Evolutionary conservation across 176 grass and related monocot species (phyloP), one percentile per base, ranked within the genome.

Genomic region (Aegilops speltoides): DNA sequence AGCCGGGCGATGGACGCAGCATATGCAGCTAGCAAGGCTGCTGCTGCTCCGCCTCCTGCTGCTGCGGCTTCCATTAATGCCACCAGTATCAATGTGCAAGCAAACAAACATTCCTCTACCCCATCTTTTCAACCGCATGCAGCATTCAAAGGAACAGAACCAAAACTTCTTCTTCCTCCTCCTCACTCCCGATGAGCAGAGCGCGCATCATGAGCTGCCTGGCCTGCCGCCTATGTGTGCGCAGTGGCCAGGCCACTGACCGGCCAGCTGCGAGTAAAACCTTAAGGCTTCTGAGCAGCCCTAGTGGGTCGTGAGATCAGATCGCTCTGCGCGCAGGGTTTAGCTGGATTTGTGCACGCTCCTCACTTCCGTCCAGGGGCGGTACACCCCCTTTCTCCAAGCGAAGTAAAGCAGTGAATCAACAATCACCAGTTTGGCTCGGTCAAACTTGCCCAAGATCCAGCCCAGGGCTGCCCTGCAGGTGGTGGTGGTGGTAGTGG

Each of bases 21-120:
- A 56, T 86, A 54, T 67, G 77, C 40, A 62, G 6, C 19, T 36
- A 84, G 80, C 80, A 87, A 87, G 65, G 89, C 92, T 91, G 80
- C 86, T 91, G 79, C 86, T 78, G 11, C 4, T 16, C 15, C 5
- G 15, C 16, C 16, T 54, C n/a, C 92, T 84, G 76, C 86, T 87
- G 76, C 92, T 91, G 83, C 86, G 79, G 81, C 82, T 89, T 89
- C 87, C 85, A 89, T 89, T 87, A 89, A 91, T 89, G 82, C 85
- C 70, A 80, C 48, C 73, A 76, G 46, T 82, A 89, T 82, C 84
- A 85, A 87, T 89, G 73, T 85, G 82, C 81, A 89, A 87, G 85
- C 84, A 90, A 90, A 90, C 93, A 95, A 87, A 95, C 85, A 90
- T 95, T 90, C 93, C 88, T 76, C 41, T 68, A 32, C 24, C 68